phyloP scores from a whole-genome alignment of 305 asterid species.

The Fraxinus angustifolia region DNA sequence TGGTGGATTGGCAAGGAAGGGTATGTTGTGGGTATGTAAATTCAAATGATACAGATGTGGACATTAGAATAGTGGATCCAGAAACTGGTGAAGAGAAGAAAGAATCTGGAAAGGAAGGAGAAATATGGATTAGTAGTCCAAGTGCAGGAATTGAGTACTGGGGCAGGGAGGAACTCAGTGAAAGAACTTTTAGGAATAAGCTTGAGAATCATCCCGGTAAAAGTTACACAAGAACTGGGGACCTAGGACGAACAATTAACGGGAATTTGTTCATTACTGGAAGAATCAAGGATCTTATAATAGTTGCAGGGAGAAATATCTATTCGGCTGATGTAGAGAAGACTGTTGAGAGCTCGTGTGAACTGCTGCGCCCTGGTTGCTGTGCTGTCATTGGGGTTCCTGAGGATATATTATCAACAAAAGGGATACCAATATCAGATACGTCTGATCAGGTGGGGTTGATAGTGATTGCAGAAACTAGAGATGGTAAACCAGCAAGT shows the following conservation, averaged over 20 bases:
- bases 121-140: constrained; percentile 82
- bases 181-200: constrained; percentile 46
- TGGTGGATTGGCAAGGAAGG: constrained; percentile 82
- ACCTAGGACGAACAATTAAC: constrained; percentile 56
- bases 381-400: constrained; percentile 82
- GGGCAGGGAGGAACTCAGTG: constrained; percentile 56
- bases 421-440: constrained; percentile 53
- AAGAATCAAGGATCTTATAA: constrained; percentile 76
- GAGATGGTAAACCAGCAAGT: constrained; percentile 49
- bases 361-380: constrained; percentile 72
- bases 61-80: constrained; percentile 56
- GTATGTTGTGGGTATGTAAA: constrained; percentile 62
- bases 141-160: constrained; percentile 81
- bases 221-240: constrained; percentile 62
- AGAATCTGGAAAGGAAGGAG: constrained; percentile 62
- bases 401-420: constrained; percentile 54
- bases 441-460: constrained; percentile 65
- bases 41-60: constrained; percentile 43
- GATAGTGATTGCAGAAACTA: constrained; percentile 74
- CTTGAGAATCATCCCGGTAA: constrained; percentile 34
- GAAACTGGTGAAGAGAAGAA: constrained; percentile 46
- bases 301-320: constrained; percentile 73
- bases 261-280: constrained; percentile 71
- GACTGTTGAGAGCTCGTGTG: constrained; percentile 73
- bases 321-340: constrained; percentile 77